A percentile compares a stretch with the other conserved stretches of the same genome.
Conservation (phyloP, 2,329 filamentous ascomycete species). For the Sporothrix luriei region DNA sequence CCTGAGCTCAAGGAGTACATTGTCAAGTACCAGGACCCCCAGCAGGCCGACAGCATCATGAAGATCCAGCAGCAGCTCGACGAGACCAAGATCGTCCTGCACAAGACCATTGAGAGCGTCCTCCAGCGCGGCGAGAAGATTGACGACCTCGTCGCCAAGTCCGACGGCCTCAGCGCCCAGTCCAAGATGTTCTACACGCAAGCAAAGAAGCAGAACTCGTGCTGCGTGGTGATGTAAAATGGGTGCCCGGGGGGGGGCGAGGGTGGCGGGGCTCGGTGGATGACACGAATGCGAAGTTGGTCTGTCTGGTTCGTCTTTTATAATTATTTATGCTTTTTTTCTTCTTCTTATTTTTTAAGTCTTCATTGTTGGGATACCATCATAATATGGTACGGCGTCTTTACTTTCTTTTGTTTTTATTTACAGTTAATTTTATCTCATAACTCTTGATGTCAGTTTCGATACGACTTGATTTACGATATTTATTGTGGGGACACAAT, state of each 20-base stretch:
- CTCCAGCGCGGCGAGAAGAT: constrained; percentile 95
- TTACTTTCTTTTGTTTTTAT: constrained; percentile 17
- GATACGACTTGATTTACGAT: not conserved
- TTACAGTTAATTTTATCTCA: constrained; percentile 7
- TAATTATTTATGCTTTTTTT: constrained; percentile 4
- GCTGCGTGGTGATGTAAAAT: constrained; percentile 68
- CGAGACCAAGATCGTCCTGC: constrained; percentile 94
- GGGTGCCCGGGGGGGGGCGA: too few species aligned
- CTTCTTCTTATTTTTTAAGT: too few species aligned
- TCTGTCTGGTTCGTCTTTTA: not conserved
- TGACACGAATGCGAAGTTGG: not conserved
- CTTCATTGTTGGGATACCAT: constrained; percentile 20
- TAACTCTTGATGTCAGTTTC: not conserved
- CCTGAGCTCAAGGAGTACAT: constrained; percentile 78
- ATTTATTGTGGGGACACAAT: too few species aligned
- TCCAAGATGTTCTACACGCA: constrained; percentile 97
- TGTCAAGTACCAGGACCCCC: constrained; percentile 77
- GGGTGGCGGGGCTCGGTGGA: not conserved
- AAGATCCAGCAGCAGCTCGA: constrained; percentile 97
- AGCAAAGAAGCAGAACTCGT: constrained; percentile 81
- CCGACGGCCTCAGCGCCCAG: constrained; percentile 82
- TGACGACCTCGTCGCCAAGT: constrained; percentile 90
- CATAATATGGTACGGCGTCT: not conserved
- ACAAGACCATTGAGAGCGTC: constrained; percentile 91
- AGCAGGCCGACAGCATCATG: constrained; percentile 85